Evolutionary conservation across 768 basidiomycete genomes (phyloP), one percentile per base, ranked within the genome.

Genomic region (Cyathus striatus): DNA sequence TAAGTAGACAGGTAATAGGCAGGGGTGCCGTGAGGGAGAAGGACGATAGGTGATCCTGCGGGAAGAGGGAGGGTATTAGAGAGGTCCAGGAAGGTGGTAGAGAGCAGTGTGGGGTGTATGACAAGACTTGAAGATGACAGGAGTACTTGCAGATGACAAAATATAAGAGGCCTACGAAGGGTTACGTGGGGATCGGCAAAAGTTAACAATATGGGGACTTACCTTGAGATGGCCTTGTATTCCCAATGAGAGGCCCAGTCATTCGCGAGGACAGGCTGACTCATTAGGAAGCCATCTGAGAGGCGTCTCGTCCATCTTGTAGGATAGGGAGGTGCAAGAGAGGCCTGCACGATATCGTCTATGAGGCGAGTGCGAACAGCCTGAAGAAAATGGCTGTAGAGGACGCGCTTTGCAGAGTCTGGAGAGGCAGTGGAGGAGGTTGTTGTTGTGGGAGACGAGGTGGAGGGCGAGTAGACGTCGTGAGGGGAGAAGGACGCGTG

Each of bases 1-100:
- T 88, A 90, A n/a, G 66, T 60, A n/a, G 79, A 70, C 30, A 90
- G 65, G 50, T 76, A 86, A 60, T 82, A 86, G 2, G 87, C 86
- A 2, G 88, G 86, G 3, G 76, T 79, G 23, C 76, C 81, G 47
- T 79, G 73, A 4, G 88, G 88, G 16, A 90, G 69, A 3, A 91
- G 68, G 7, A 69, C 72, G 40, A 90, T 80, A 6, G 86, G 86
- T 9, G 80, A 72, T 6, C 87, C 86, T 7, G 78, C 58, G 21
- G 72, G 57, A 14, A 78, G 56, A 17, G 79, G 75, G 10, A 73
- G 59, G 20, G 57, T 52, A 18, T 59, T 48, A 14, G 59, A 48
- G 1, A 89, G 63, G 6, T 80, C 74, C 35, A 81, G 61, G 52
- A 79, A 78, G 17, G 76, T 71, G 2, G 85, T 84, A 4, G 76